Evolutionary conservation across 2,329 filamentous ascomycete species (phyloP), one percentile per base, ranked within the genome.

Genomic region (Penicillium brasilianum): DNA sequence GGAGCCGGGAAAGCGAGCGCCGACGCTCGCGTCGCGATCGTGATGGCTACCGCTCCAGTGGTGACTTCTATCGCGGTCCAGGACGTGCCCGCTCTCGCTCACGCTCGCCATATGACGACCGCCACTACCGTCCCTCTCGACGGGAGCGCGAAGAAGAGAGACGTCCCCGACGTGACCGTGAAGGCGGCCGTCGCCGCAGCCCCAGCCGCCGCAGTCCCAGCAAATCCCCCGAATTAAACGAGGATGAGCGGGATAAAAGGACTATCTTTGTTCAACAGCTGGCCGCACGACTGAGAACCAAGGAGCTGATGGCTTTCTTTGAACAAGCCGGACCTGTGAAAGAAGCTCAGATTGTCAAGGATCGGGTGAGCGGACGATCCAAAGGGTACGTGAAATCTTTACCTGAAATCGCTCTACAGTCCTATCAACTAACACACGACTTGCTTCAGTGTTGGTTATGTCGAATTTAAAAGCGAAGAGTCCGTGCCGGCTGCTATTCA

Each of bases 211-310:
- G 76, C 67, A 73, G 78, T 63, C 72, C 74, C 52, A 76, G 73
- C 69, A 84, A 82, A 67, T 83, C 83, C 30, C 79, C 92, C 30
- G 88, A 91, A 74, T 87, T 91, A 62, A 97, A 91, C 71, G 93
- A 97, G 77, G 95, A 98, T 80, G 95, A 99, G 80, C 90, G 94
- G 74, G 95, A 99, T 81, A 90, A 92, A 71, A 91, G 95, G 72
- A 99, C 96, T 60, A 92, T 99, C 61, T 99, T 99, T 76, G 95
- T 99, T 58, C 95, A 99, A 83, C 95, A 99, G 80, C 90, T 99
- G 74, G 95, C 95, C 69, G 93, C 93, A 69, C 91, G 95, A 74
- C 85, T 98, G 67, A 89, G 94, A 70, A 97, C 92, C 58, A 93
- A 92, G 73, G 93, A 98, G 78, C 84, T 99, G 66, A 94, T 96